A percentile compares a stretch with the other conserved stretches of the same genome.
These are phyloP conservation scores for Arctium minus DNA, from an alignment of 129 eudicot genomes.

Conservation along the genomic window DNA sequence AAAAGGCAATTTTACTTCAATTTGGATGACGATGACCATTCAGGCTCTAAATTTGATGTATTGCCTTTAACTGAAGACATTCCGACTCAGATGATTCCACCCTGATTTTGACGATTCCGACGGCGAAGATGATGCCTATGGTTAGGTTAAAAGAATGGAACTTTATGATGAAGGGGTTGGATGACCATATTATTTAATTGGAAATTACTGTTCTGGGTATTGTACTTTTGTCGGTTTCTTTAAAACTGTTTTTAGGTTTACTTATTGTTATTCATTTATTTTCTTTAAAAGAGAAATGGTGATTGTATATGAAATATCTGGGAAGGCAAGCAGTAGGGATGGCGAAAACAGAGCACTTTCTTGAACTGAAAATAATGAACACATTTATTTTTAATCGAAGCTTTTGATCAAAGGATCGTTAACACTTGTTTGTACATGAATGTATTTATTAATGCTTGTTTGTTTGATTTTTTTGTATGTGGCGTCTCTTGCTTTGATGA, in stretches of 20 bases:
- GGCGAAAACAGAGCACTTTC: neutral
- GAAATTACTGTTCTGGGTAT: neutral
- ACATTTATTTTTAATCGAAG: neutral
- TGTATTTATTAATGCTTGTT: neutral
- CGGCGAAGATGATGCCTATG: neutral
- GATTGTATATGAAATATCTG: neutral
- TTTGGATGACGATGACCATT: neutral
- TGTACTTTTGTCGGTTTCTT: neutral
- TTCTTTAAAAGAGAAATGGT: neutral
- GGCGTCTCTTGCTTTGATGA: neutral
- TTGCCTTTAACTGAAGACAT: neutral
- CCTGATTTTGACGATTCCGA: neutral
- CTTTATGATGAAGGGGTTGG: neutral
- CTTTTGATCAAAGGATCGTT: neutral
- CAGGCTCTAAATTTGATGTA: neutral
- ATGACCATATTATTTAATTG: neutral
- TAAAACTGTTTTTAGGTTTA: neutral
- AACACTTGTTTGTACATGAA: neutral
- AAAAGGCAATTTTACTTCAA: neutral
- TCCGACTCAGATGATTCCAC: neutral
- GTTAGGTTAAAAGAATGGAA: neutral
- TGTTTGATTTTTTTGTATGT: neutral
- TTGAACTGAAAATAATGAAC: neutral
- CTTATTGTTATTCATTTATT: neutral
- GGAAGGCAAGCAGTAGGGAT: neutral